Evolutionary conservation across 306 rosid genomes (phyloP), one percentile per base, ranked within the genome.

Genomic region (Malus asiatica): DNA sequence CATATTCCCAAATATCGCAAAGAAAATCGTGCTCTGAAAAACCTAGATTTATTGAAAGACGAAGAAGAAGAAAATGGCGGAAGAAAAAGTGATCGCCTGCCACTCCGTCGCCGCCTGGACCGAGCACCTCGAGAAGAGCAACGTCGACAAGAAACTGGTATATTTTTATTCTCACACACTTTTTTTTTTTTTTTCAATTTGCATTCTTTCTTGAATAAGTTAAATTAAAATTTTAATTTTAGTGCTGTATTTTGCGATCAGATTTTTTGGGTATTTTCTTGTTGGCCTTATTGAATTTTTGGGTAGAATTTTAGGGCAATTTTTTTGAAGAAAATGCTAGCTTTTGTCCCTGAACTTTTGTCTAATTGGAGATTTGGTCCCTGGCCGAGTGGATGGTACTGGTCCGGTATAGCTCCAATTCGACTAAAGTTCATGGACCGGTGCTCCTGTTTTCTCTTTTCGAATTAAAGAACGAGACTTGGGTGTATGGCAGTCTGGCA

Each of bases 131-230:
- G 44, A 72, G 75, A 82, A 81, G 76, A 90, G 87, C 51, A 77
- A 45, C 0, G 90, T 79, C 9, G 67, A 83, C 81, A 86, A 90
- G 60, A 88, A 93, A 75, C 81, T 89, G 84, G 98, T 92, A 77
- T 27, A 19, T 27, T 19, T 48, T 6, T 58, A 22, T 16, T 38
- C 35, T 38, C 42, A 0, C 42, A 7, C 2, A 7, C 42, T 38
- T 38, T 2, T 6, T 35, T 35, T 33, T n/a, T 25, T 23, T 33
- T 33, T 35, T 35, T 35, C 40, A 35, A 35, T 16, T 48, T 45
- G 44, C 25, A 4, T 7, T 42, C 11, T 16, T 27, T 20, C 2
- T 0, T 40, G 44, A 40, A 8, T 40, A 35, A 38, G 42, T 38
- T 38, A 9, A 42, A 9, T 42, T 42, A 42, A 42, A 42, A 9